Evolutionary conservation across 306 rosid species (phyloP).

Genomic region (Gleditsia sinensis): DNA sequence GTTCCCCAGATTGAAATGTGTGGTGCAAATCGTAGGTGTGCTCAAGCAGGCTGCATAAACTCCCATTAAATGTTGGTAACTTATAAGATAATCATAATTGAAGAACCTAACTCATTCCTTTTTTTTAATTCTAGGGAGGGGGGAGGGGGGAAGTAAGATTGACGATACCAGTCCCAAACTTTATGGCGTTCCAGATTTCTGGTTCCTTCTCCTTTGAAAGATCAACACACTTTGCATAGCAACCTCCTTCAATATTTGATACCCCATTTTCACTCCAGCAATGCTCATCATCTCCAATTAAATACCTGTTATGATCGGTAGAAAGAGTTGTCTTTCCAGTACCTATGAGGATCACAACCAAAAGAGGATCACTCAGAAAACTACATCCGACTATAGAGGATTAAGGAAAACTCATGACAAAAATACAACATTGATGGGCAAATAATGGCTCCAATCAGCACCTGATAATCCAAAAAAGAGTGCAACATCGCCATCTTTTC

Average conservation of each 20-base stretch:
- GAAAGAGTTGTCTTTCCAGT: slow-evolving; percentile 87
- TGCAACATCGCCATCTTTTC: slow-evolving; percentile 83
- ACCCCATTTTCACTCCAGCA: slow-evolving; percentile 85
- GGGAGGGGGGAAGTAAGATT: background rate
- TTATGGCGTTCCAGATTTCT: slow-evolving; percentile 82
- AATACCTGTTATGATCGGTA: slow-evolving; percentile 72
- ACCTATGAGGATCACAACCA: slow-evolving; percentile 43
- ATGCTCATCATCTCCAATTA: slow-evolving; percentile 87
- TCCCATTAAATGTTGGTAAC: background rate
- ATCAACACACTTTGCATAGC: slow-evolving; percentile 85
- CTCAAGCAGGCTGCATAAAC: background rate
- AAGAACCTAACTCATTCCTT: no score
- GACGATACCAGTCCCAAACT: slow-evolving; percentile 79
- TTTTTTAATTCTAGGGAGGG: background rate
- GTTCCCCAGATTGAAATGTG: background rate
- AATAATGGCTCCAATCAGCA: slow-evolving; percentile 25
- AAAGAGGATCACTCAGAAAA: background rate
- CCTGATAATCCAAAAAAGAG: slow-evolving; percentile 91
- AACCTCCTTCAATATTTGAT: slow-evolving; percentile 88
- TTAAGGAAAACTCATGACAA: slow-evolving; percentile 6
- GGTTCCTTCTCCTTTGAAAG: slow-evolving; percentile 76
- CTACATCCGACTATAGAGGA: background rate
- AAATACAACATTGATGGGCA: background rate
- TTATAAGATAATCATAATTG: background rate
- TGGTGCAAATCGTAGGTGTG: background rate